Base-by-base conservation (phyloP, 805 yeast species). In the Kodamaea neixiangensis region DNA sequence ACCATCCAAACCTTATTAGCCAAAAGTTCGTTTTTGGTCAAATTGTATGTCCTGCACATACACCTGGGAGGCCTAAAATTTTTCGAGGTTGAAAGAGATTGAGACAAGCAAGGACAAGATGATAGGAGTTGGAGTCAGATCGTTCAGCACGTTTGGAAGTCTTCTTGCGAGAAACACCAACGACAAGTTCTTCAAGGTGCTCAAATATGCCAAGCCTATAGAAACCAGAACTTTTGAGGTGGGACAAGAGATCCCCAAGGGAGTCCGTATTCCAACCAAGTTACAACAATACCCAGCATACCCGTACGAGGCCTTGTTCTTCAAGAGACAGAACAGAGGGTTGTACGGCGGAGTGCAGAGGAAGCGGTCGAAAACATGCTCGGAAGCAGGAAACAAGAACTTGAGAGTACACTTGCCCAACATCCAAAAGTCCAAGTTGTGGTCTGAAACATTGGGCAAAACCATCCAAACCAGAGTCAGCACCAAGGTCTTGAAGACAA, bases 261-360 rank as follows among this genome's bases (percentile, higher is more conserved):
- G 63, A 5, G 50, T 65, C 9, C 48, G 51, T 19, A 57, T 71
- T 34, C 73, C 73, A 2, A 42, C 50, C 18, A 47, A 54, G 18
- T 55, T 53, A 35, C 54, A 58, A 22, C 53, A 57, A 35, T 60
- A 62, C 48, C 75, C 75, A 31, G 55, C 57, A 7, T 71, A 71
- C 55, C 85, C 88, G 47, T 93, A 86, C 68, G 91, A 87, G 52
- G 79, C 97, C 2, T 71, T 75, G 48, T 78, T 82, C 54, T 93
- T 83, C 75, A 91, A 91, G 65, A 87, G 91, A 69, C 84, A 92
- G 58, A 89, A 93, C 66, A 73, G 85, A 47, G 99, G 98, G 4
- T 77, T 94, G 39, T 93, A 81, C 66, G 99, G 98, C 19, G 99
- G 97, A 13, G 81, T 87, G 50, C 86, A 86, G 63, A 80, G 89